Percentiles rank a stretch among this genome's conserved stretches.
Conservation (phyloP, 225 moss, liverwort and hornwort species). For the Pseudisothecium myosuroides region DNA sequence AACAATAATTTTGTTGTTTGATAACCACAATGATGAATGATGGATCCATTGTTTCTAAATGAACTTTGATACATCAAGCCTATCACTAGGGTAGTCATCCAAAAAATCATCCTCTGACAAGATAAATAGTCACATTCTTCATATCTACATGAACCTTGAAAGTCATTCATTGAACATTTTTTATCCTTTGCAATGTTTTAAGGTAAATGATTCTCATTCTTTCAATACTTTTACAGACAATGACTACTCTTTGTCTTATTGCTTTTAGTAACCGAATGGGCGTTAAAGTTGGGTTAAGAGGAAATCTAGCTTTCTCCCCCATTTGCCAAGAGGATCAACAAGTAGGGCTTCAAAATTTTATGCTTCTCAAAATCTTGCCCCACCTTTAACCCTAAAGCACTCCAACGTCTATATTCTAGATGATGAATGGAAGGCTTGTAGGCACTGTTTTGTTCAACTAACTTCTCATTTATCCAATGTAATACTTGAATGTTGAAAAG, state of each 20-base stretch:
- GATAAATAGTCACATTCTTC: neutral
- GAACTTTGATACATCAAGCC: neutral
- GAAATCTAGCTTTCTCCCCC: neutral
- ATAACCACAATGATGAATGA: neutral
- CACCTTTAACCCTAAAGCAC: rapidly evolving
- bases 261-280: too few species aligned
- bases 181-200: neutral
- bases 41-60: neutral
- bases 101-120: neutral
- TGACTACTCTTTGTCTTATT: too few species aligned
- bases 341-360: neutral
- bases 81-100: neutral
- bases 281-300: neutral
- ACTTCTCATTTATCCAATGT: too few species aligned
- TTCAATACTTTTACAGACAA: too few species aligned
- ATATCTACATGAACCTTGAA: neutral
- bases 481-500: too few species aligned
- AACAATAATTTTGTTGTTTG: neutral
- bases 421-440: too few species aligned
- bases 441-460: too few species aligned
- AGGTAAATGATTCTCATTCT: too few species aligned
- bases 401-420: too few species aligned
- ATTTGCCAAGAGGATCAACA: neutral
- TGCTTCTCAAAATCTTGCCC: neutral
- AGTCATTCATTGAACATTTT: neutral